Base-by-base conservation (phyloP, 139 green algal genomes). In the Tetraselmis chui region DNA sequence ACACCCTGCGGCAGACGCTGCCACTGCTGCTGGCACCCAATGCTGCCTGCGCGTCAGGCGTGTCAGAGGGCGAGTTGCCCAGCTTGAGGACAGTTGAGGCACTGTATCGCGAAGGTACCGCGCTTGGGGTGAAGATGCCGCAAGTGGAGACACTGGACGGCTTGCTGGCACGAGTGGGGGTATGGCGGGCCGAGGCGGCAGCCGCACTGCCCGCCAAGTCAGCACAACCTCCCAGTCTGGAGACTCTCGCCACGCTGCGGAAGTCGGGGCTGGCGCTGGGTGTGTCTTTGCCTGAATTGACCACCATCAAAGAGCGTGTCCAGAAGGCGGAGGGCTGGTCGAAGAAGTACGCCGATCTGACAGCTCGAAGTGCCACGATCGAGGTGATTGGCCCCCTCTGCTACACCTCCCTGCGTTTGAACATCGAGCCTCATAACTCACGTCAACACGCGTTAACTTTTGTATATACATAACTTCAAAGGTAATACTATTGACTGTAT, bases 281-380 rank as follows among this genome's bases (percentile, higher is more conserved):
- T 11, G 79, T 93, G 45, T 79, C 84, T 1, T 81, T 93, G 77
- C 81, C 85, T 29, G 89, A 86, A 78, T 25, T 80, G 30, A 22
- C 75, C 1, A 79, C n/a, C 27, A 81, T 93, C 32, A 29, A 30
- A 0, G 28, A 31, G 22, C 79, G 87, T 0, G 59, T 90, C 32
- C 83, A 91, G 28, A 32, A 76, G n/a, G 81, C 83, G 22, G 88
- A 91, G 22, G 83, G 79, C 1, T 87, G 84, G 80, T 76, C n/a
- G n/a, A n/a, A n/a, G n/a, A n/a, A n/a, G n/a, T n/a, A n/a, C n/a
- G n/a, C n/a, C n/a, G n/a, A n/a, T n/a, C n/a, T n/a, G n/a, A n/a
- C n/a, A n/a, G n/a, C n/a, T n/a, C n/a, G n/a, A n/a, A n/a, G n/a
- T n/a, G n/a, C n/a, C n/a, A n/a, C n/a, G n/a, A n/a, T n/a, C n/a